Evolutionary conservation across 306 rosid species (phyloP), one percentile per base, ranked within the genome.

Genomic region (Lithocarpus polystachyus): DNA sequence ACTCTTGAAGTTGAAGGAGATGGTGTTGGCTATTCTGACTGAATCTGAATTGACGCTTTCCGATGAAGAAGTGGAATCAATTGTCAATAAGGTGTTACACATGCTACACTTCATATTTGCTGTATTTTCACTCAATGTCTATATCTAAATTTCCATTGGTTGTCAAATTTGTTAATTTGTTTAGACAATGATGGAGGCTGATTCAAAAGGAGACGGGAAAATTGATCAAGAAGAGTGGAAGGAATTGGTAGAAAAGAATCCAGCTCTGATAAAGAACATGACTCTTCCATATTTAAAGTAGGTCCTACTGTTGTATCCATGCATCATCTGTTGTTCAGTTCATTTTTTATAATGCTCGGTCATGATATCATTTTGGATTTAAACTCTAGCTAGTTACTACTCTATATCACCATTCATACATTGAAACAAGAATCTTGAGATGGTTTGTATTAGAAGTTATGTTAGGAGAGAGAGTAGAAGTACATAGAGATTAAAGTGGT

Each of bases 211-310:
- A 54, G 95, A 93, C 56, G 95, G 95, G 57, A 90, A 81, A 85
- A 92, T 94, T 68, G 94, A 94, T 82, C 48, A 37, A 69, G 83
- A 89, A 56, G 96, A 90, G 69, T 92, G 96, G 97, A 90, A 79
- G 61, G 89, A 86, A 29, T 92, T 70, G 56, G 92, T 84, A 6
- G 77, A 74, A 48, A 84, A 83, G 61, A 67, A 89, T 83, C 94
- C 96, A 2, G 86, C 91, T 77, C 80, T 90, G 22, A 77, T 92
- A 2, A 94, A 86, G 84, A 92, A 85, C 24, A 88, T 88, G 96
- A 94, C 94, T 64, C 87, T 91, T 75, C 91, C 90, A 76, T 85
- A 83, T 83, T 85, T 92, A 60, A 87, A 78, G 98, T 94, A 37
- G n/a, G 96, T 78, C 18, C 52, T 53, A 73, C 28, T 31, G 71